Conservation (phyloP, 2,329 filamentous ascomycete genomes). For the Diaporthe velutina region DNA sequence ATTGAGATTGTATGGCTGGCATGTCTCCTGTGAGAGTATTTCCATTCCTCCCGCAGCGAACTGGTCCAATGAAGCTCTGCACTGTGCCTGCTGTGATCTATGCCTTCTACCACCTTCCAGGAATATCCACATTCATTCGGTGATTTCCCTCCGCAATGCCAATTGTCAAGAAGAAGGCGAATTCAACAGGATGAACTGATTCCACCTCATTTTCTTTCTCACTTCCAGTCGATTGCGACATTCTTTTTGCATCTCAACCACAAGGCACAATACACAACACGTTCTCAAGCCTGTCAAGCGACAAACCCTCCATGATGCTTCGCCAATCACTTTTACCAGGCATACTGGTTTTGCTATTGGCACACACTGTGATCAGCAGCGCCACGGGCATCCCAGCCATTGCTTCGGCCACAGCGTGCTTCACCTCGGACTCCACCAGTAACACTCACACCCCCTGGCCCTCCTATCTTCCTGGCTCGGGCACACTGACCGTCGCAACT, state of each 20-base stretch:
- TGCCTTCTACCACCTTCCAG: too few species aligned
- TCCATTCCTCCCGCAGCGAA: not conserved
- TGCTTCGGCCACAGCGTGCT: not conserved
- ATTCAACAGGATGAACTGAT: too few species aligned
- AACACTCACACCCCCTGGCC: not conserved
- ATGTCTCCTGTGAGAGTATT: not conserved
- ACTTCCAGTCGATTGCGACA: not conserved
- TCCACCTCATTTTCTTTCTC: not conserved
- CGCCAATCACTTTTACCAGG: not conserved
- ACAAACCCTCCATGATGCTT: not conserved
- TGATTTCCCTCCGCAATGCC: not conserved
- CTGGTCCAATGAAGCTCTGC: not conserved
- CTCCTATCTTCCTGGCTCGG: not conserved
- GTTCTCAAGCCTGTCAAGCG: not conserved
- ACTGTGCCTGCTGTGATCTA: not conserved
- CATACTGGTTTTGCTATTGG: not conserved
- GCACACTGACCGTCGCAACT: not conserved
- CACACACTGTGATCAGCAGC: not conserved
- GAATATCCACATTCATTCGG: too few species aligned
- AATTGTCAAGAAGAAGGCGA: too few species aligned
- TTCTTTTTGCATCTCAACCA: not conserved
- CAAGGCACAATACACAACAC: not conserved
- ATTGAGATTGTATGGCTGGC: not conserved
- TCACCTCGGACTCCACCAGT: not conserved
- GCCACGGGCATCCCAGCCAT: not conserved